Evolutionary conservation across 2,329 filamentous ascomycete genomes (phyloP), one percentile per base, ranked within the genome.

Genomic region (Fusarium clavum): DNA sequence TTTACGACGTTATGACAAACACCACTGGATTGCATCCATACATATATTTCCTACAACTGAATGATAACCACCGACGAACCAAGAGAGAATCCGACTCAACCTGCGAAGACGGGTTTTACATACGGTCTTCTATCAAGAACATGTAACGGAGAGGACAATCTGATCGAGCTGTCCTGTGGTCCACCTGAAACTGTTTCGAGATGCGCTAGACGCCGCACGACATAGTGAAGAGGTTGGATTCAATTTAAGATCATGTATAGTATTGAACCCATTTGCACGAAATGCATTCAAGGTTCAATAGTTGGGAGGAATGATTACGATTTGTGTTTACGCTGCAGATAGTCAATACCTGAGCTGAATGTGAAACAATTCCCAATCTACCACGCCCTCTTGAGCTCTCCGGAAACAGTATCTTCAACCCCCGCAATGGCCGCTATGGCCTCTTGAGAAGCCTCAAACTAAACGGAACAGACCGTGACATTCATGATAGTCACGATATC

Each of bases 1-100:
- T 52, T 64, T 54, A 75, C 63, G 73, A 75, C 47, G 44, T 69
- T 65, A 75, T 45, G 73, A 75, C 61, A n/a, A 51, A 56, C 32
- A 46, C 13, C 30, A 54, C 30, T 48, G 30, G 30, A 55, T 30
- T 32, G 9, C n/a, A 57, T 27, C 44, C 30, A 49, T 25, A 43
- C 25, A 61, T 38, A 52, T 32, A 45, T 43, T 65, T 44, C 13
- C 51, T 61, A 40, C 25, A 22, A 20, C 22, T 54, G 43, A 45
- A 48, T 24, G 41, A 29, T 27, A 25, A 24, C 10, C n/a, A 11
- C n/a, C 27, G 24, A 54, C 24, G 18, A 51, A 32, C 8, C 22
- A 18, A 22, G 40, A 64, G 45, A 40, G 32, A 52, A 47, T 16
- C 46, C 41, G 24, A 34, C 46, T 52, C 53, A 59, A 43, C 57